Conservation (phyloP, 2,329 filamentous ascomycete species). For the Pseudogymnoascus sp. region DNA sequence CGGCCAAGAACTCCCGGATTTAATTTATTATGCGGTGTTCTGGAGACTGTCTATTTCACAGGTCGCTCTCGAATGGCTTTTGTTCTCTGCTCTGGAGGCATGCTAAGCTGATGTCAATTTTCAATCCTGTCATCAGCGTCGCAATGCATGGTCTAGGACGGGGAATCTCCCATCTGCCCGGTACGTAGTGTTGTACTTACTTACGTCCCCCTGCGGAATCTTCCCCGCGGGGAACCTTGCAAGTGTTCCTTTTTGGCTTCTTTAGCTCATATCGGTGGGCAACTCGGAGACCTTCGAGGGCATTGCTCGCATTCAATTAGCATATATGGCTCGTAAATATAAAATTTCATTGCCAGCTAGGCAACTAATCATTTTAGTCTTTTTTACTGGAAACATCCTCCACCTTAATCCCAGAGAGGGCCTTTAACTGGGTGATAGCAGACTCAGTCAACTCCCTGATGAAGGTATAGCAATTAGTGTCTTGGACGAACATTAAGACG, state of each 20-base stretch:
- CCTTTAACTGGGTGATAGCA: neutral
- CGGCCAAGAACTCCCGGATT: neutral
- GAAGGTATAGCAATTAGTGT: neutral
- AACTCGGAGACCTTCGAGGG: neutral
- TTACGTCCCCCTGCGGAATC: neutral
- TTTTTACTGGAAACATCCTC: neutral
- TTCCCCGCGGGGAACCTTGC: neutral
- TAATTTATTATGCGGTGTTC: neutral
- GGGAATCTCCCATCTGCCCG: neutral
- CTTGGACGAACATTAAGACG: neutral
- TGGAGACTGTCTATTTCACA: neutral
- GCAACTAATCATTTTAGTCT: neutral
- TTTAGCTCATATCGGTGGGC: neutral
- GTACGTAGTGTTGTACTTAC: neutral
- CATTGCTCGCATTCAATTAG: neutral
- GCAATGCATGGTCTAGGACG: neutral
- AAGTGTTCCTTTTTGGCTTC: neutral
- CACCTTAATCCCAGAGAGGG: neutral
- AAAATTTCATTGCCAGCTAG: neutral
- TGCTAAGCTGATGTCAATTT: neutral
- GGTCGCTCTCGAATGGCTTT: neutral
- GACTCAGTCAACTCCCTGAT: neutral
- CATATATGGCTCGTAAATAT: neutral
- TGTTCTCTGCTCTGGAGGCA: neutral
- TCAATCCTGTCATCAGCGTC: neutral